A percentile compares a stretch with the other conserved stretches of the same genome.
phyloP scores from a whole-genome alignment of 345 rosid genomes.

The Lumnitzera littorea region DNA sequence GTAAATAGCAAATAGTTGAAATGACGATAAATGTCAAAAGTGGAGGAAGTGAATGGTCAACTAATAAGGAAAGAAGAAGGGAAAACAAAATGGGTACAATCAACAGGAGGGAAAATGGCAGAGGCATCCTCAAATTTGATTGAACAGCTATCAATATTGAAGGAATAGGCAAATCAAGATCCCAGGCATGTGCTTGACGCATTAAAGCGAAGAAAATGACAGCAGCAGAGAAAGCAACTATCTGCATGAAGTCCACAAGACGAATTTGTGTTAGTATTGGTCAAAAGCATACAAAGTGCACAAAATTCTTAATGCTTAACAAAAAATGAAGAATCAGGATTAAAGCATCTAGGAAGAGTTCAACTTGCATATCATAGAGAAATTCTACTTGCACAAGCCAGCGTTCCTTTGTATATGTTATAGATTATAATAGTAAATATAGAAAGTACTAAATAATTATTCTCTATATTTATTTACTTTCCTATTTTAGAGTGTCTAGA shows the following conservation, averaged over 20 bases:
- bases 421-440: too few species aligned
- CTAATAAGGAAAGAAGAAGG: slow-evolving; percentile 45
- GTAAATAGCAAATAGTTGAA: slow-evolving; percentile 60
- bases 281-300: neutral
- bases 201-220: slow-evolving; percentile 69
- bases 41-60: slow-evolving; percentile 69
- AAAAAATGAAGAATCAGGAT: too few species aligned
- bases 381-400: too few species aligned
- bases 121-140: slow-evolving; percentile 70
- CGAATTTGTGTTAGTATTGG: neutral
- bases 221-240: slow-evolving; percentile 48
- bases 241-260: slow-evolving; percentile 38
- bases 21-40: slow-evolving; percentile 51
- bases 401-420: too few species aligned
- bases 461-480: too few species aligned
- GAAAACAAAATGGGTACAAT: slow-evolving; percentile 48
- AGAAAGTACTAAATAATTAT: too few species aligned
- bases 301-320: neutral
- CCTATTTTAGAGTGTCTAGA: too few species aligned
- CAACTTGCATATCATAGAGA: too few species aligned
- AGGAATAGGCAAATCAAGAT: slow-evolving; percentile 58
- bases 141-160: slow-evolving; percentile 68
- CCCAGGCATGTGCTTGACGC: slow-evolving; percentile 79
- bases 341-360: too few species aligned
- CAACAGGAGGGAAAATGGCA: slow-evolving; percentile 56